Evolutionary conservation across 495 filamentous ascomycete species (phyloP), one percentile per base, ranked within the genome.

Genomic region (Tetracladium marchalianum): DNA sequence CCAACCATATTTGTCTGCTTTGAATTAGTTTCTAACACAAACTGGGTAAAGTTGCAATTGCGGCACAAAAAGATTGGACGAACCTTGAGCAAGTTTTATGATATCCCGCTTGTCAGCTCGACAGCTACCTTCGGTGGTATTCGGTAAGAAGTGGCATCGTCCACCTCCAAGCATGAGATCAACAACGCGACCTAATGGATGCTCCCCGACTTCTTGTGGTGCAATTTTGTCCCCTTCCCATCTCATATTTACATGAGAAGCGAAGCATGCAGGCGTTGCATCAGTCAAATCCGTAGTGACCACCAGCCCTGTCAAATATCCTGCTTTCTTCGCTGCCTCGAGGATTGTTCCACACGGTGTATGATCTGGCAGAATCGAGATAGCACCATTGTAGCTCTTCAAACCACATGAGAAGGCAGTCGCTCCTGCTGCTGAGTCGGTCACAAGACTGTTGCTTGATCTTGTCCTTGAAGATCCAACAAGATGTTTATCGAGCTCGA

Each of bases 351-450:
- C 93, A 58, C 92, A 98, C 1, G 92, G 88, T 2, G 76, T 76
- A 58, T 81, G 79, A 59, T 90, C 81, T 0, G 90, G 89, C 11
- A 90, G 70, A 53, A 93, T 83, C 12, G 88, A 84, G 52, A 98
- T 97, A 43, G 92, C 92, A 12, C 85, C 87, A 60, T 98, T 98
- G 64, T 97, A 98, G 62, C 81, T 92, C 73, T 98, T 98, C 53
- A 68, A 58, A 6, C 80, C 87, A 52, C 92, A 98, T 1, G 85
- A 89, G 64, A 98, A 98, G 0, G 92, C 92, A 1, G 92, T 98
- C 7, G 92, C 92, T 11, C 92, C 92, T 31, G 92, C 92, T 2
- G 92, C 92, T 35, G 86, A 93, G 64, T 98, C 92, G 0, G 92
- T 97, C 17, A 97, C 84, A 31, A 96, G 66, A 41, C 78, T 85